Percentiles rank a stretch among this genome's conserved stretches.
These are phyloP conservation scores for Neoboletus subvelutipes DNA, from an alignment of 768 basidiomycete species.

Conservation along the genomic window DNA sequence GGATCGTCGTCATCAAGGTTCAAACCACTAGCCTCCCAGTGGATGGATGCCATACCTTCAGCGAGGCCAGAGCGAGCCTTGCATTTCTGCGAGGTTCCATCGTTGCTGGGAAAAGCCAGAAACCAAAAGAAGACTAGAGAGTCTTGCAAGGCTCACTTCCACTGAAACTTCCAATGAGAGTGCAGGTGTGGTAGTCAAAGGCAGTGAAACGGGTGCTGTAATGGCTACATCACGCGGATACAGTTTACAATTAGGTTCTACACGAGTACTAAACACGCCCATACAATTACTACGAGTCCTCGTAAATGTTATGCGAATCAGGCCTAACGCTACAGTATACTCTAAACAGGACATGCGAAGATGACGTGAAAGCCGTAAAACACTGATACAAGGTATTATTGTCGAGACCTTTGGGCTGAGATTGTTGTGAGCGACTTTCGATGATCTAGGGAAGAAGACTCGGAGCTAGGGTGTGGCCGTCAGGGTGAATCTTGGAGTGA, in stretches of 20 bases:
- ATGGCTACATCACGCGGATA: not conserved
- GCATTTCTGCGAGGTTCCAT: constrained; percentile 28
- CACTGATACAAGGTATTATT: constrained; percentile 2
- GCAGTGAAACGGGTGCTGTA: not conserved
- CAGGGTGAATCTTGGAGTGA: constrained; percentile 14
- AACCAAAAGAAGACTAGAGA: not conserved
- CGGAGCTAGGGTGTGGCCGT: constrained; percentile 1
- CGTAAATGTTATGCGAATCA: not conserved
- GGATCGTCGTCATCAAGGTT: not conserved
- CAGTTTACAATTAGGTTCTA: constrained; percentile 4
- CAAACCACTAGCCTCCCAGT: not conserved
- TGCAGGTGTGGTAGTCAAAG: not conserved
- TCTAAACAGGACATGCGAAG: constrained; percentile 12
- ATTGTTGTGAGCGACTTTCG: not conserved
- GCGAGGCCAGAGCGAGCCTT: constrained; percentile 16
- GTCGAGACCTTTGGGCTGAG: not conserved
- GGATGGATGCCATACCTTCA: constrained; percentile 25
- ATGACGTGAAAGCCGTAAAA: constrained; percentile 4
- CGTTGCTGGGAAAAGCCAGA: not conserved
- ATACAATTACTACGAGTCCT: constrained; percentile 3
- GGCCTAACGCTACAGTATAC: constrained; percentile 13
- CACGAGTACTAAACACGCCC: constrained; percentile 1
- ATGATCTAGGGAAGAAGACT: constrained; percentile 4
- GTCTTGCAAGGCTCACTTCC: not conserved
- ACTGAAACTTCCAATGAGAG: not conserved